phyloP scores from a whole-genome alignment of 164 flowering plant species.

The Vitis rupestris region DNA sequence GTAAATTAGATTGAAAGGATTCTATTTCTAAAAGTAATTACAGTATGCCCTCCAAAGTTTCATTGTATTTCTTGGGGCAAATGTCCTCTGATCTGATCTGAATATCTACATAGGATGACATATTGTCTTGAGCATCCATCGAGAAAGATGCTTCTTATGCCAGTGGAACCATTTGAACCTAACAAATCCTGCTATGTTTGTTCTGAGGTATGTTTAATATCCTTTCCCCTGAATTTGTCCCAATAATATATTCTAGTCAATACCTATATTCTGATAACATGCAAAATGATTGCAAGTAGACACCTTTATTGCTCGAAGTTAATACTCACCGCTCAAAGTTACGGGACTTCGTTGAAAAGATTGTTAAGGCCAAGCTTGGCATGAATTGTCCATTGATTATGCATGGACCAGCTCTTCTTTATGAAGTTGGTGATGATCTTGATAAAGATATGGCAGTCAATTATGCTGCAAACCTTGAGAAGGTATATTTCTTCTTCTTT shows the following conservation, averaged over 20 bases:
- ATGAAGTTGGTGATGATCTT: slow-evolving; percentile 96
- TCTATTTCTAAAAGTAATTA: too few species aligned
- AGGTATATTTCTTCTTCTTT: slow-evolving; percentile 39
- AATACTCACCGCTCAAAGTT: slow-evolving; percentile 71
- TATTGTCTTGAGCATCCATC: slow-evolving; percentile 80
- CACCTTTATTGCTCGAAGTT: slow-evolving; percentile 77
- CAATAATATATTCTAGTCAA: neutral
- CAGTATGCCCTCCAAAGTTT: too few species aligned
- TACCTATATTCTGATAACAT: slow-evolving; percentile 11
- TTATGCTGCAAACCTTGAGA: slow-evolving; percentile 82
- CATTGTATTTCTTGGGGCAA: neutral
- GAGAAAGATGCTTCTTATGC: slow-evolving; percentile 87
- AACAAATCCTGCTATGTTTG: slow-evolving; percentile 91
- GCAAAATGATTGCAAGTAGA: slow-evolving; percentile 43
- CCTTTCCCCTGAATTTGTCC: neutral
- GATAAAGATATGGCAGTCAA: slow-evolving; percentile 71
- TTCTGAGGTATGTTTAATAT: slow-evolving; percentile 60
- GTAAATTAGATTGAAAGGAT: neutral
- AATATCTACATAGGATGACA: slow-evolving; percentile 61
- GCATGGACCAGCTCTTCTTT: slow-evolving; percentile 82
- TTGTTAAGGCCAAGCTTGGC: slow-evolving; percentile 87
- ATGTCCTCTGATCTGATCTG: slow-evolving; percentile 1
- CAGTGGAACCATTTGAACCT: slow-evolving; percentile 94
- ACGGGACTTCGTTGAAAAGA: slow-evolving; percentile 85
- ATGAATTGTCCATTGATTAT: slow-evolving; percentile 82